Base-by-base conservation (phyloP, 176 grass and related monocot genomes). In the Elymus sibiricus region DNA sequence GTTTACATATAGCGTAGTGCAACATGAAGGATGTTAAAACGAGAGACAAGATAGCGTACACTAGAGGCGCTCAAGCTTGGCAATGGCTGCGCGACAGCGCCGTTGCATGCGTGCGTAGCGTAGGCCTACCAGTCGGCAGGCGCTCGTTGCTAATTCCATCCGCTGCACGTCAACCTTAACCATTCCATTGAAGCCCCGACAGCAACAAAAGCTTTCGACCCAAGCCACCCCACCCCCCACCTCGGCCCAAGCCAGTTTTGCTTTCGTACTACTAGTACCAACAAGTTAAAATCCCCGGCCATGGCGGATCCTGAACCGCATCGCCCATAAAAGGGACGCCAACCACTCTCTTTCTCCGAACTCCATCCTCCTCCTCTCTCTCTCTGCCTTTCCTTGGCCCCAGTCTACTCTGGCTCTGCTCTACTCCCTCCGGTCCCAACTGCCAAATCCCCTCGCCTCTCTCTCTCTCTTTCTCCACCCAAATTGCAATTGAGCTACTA, bases 311-410 rank as follows among this genome's bases (percentile, higher is more conserved):
- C 85, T 75, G 61, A 84, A 65, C 27, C 62, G 75, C 80, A 59
- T 84, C 65, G 62, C 24, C 89, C 77, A 81, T 77, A 91, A 88
- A 92, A 88, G 81, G 88, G 85, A 88, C 25, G 51, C 71, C 88
- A 95, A 95, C 90, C 49, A 92, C 93, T 92, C 88, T 63, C 90
- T 88, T 92, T 92, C 90, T 28, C 74, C 86, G 78, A 90, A 77
- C 83, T 85, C 63, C 74, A 70, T 65, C 56, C 38, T 34, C 49
- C 10, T 46, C 90, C 58, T 87, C 93, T 92, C 87, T 66, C 90
- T 88, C 90, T 92, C 87, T 70, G 43, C 72, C 31, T 70, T 38
- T 47, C 22, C 47, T 19, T 51, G 49, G 31, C 79, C 46, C 61
- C 46, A n/a, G 11, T 25, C 79, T 28, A 67, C 80, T 59, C 82